Conservation (phyloP, 331 rosid genomes). For the Phaseolus coccineus region DNA sequence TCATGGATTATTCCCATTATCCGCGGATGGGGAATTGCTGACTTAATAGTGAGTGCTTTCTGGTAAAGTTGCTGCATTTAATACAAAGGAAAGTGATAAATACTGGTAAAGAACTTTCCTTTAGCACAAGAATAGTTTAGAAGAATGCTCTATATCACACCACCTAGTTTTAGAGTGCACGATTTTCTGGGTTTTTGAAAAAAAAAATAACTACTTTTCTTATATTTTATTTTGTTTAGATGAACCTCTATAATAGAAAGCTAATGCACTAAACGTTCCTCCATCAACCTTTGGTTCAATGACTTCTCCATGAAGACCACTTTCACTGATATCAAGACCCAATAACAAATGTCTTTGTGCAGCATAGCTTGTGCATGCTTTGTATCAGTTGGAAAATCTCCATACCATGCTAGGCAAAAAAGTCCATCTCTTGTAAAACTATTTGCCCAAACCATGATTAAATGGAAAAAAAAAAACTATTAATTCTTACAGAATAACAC, state of each 20-base stretch:
- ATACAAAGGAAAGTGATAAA: constrained; percentile 37
- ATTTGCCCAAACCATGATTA: not conserved
- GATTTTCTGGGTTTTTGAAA: not conserved
- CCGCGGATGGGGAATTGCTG: constrained; percentile 99
- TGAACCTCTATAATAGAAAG: not conserved
- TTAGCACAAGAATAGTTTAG: not conserved
- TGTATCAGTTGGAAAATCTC: not conserved
- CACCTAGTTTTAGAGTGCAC: not conserved
- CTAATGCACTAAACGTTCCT: not conserved
- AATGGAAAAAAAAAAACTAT: not conserved
- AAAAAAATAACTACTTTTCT: not conserved
- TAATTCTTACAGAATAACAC: constrained; percentile 8
- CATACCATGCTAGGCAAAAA: not conserved
- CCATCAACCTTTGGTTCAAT: constrained; percentile 2
- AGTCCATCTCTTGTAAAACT: not conserved
- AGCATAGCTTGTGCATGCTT: not conserved
- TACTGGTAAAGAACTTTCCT: constrained; percentile 34
- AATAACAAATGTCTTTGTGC: not conserved
- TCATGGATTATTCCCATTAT: constrained; percentile 98
- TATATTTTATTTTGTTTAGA: not conserved
- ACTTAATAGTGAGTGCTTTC: constrained; percentile 94
- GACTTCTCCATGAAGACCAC: not conserved
- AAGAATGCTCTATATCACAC: not conserved
- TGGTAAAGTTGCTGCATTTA: constrained; percentile 95
- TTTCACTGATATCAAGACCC: constrained; percentile 17